Conservation (phyloP, 805 yeast species). For the Jamesozyma spencerorum region DNA sequence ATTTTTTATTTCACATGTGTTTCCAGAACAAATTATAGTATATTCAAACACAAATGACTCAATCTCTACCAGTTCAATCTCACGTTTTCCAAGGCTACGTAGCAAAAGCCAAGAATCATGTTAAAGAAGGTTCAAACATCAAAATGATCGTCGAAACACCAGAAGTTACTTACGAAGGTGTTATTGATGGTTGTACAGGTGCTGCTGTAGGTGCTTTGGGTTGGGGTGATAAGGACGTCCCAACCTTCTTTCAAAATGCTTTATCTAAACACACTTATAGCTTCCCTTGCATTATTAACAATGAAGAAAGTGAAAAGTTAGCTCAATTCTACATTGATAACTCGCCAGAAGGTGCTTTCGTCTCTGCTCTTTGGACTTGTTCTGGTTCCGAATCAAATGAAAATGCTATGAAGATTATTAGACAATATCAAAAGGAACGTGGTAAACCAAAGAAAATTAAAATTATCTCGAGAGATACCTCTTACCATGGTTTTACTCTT, state of each 20-base stretch:
- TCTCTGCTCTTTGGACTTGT: slow-evolving; percentile 40
- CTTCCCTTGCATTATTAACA: slow-evolving; percentile 28
- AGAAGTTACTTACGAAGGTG: slow-evolving; percentile 30
- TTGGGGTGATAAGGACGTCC: slow-evolving; percentile 32
- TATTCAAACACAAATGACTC: slow-evolving; percentile 5
- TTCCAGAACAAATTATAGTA: too few species aligned
- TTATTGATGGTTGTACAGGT: slow-evolving; percentile 41
- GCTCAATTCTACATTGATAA: slow-evolving; percentile 35
- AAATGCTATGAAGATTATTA: slow-evolving; percentile 52
- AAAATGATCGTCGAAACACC: slow-evolving; percentile 35
- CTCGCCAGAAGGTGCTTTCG: slow-evolving; percentile 33
- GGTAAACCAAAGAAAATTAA: slow-evolving; percentile 35
- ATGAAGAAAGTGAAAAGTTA: slow-evolving; percentile 35
- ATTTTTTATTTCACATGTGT: too few species aligned
- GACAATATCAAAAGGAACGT: slow-evolving; percentile 38
- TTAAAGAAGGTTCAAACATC: slow-evolving; percentile 37
- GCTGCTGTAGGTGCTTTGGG: slow-evolving; percentile 47
- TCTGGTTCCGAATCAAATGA: slow-evolving; percentile 67
- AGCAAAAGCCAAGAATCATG: slow-evolving; percentile 32
- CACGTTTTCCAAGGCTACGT: slow-evolving; percentile 38
- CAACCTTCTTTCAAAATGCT: slow-evolving; percentile 33
- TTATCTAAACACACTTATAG: slow-evolving; percentile 33
- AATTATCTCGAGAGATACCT: slow-evolving; percentile 35
- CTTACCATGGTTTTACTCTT: slow-evolving; percentile 43
- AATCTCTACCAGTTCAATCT: slow-evolving; percentile 18